Conservation (phyloP, 2,329 filamentous ascomycete genomes). For the Phaeosphaeriaceae sp. region DNA sequence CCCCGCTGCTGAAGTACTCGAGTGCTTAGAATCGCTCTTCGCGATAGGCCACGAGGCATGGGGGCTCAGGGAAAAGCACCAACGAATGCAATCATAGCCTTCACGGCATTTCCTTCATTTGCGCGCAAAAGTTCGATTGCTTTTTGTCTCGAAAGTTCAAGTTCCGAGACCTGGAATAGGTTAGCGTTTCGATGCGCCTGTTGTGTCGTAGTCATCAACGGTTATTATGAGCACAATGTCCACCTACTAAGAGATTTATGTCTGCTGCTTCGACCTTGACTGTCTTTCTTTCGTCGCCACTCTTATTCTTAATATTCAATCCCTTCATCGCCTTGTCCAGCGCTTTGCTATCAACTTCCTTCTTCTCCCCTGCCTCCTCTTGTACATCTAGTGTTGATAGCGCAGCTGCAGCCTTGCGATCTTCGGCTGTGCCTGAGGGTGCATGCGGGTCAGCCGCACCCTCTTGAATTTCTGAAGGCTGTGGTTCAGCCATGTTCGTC, state of each 20-base stretch:
- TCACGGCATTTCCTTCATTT: slow-evolving; percentile 72
- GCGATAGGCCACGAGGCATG: no score
- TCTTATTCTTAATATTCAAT: slow-evolving; percentile 55
- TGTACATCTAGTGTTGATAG: slow-evolving; percentile 71
- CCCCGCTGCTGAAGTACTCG: no score
- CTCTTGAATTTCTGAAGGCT: slow-evolving; percentile 64
- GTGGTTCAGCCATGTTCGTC: slow-evolving; percentile 64
- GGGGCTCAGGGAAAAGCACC: slow-evolving; percentile 27
- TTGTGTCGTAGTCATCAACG: no score
- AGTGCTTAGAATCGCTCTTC: no score
- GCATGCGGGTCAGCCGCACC: slow-evolving; percentile 60
- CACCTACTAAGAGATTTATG: slow-evolving; percentile 70
- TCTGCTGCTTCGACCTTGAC: slow-evolving; percentile 78
- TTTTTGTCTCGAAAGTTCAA: slow-evolving; percentile 73
- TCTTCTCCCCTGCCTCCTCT: slow-evolving; percentile 57
- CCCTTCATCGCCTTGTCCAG: slow-evolving; percentile 74
- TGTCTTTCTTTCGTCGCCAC: slow-evolving; percentile 55
- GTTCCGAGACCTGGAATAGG: slow-evolving; percentile 61
- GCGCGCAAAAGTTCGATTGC: slow-evolving; percentile 76
- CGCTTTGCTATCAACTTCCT: slow-evolving; percentile 72
- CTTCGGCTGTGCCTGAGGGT: slow-evolving; percentile 68
- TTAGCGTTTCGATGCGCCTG: slow-evolving; percentile 4
- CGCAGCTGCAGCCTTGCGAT: slow-evolving; percentile 77
- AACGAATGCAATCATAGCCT: slow-evolving; percentile 69
- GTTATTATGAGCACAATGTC: background rate